phyloP scores from a whole-genome alignment of 202 grass and related monocot genomes.

The Dendrocalamus latiflorus region DNA sequence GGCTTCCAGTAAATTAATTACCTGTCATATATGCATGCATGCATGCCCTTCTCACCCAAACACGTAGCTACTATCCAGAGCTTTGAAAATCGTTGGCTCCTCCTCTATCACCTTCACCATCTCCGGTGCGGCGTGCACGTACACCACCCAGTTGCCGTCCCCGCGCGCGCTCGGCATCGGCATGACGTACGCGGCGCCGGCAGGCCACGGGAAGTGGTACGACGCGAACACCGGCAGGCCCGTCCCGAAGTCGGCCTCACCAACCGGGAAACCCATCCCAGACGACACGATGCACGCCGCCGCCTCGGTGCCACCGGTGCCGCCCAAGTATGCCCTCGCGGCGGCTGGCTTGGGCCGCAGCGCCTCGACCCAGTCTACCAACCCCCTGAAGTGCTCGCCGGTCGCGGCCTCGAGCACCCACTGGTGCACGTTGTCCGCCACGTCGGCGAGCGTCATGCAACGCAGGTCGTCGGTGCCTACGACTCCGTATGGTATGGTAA shows the following conservation, averaged over 20 bases:
- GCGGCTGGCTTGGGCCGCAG: conserved; percentile 37
- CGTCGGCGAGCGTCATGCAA: conserved; percentile 42
- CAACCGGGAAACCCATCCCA: conserved; percentile 49
- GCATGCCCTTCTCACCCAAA: no score
- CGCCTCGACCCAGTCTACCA: conserved; percentile 72
- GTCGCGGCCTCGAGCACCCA: conserved; percentile 54
- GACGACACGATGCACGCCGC: no score
- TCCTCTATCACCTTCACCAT: no score
- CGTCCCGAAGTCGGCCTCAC: conserved; percentile 62
- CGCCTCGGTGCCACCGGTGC: no score
- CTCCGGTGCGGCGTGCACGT: no score
- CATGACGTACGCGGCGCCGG: conserved; percentile 65
- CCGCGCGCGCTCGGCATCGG: conserved; percentile 63
- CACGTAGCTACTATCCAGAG: no score
- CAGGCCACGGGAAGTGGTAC: conserved; percentile 87
- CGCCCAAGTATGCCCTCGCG: conserved; percentile 39
- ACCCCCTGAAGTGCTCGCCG: conserved; percentile 47
- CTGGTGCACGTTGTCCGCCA: conserved; percentile 56
- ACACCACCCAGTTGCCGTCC: conserved; percentile 60
- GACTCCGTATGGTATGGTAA: conserved; percentile 62
- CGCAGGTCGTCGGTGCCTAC: conserved; percentile 9
- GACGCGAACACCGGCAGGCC: conserved; percentile 68
- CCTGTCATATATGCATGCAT: no score
- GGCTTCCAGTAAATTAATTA: no score
- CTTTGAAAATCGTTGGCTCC: no score